A percentile compares a stretch with the other conserved stretches of the same genome.
These are phyloP conservation scores for Parascedosporium putredinis DNA, from an alignment of 2,329 filamentous ascomycete species.

Conservation along the genomic window DNA sequence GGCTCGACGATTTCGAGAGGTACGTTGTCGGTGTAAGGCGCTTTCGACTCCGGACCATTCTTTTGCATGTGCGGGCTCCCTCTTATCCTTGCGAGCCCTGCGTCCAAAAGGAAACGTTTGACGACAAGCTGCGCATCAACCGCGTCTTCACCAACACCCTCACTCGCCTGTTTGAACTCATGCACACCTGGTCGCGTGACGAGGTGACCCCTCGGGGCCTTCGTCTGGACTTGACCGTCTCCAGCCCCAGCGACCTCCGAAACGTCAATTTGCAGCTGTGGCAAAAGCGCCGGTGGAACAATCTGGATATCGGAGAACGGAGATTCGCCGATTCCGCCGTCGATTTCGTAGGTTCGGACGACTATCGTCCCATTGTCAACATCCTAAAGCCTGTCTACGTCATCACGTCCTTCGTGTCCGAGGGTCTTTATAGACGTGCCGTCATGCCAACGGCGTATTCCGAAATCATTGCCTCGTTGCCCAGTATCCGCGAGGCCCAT, in stretches of 20 bases:
- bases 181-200: constrained; percentile 12
- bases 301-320: constrained; percentile 14
- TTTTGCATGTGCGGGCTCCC: constrained; percentile 9
- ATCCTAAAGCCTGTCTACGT: constrained; percentile 39
- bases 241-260: constrained; percentile 14
- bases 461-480: constrained; percentile 14
- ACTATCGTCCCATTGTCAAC: constrained; percentile 50
- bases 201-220: constrained; percentile 13
- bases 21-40: constrained; percentile 6
- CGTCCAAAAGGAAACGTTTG: constrained; percentile 11
- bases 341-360: constrained; percentile 51
- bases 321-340: constrained; percentile 40
- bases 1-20: constrained; percentile 1
- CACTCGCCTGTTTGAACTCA: constrained; percentile 7
- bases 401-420: constrained; percentile 13
- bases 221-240: constrained; percentile 11
- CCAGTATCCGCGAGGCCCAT: constrained; percentile 10
- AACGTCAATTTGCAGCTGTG: constrained; percentile 13
- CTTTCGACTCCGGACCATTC: constrained; percentile 7
- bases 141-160: constrained; percentile 8
- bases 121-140: constrained; percentile 11
- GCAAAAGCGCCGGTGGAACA: constrained; percentile 13
- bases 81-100: constrained; percentile 8
- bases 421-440: constrained; percentile 11
- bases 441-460: constrained; percentile 14